Evolutionary conservation across 2,329 filamentous ascomycete genomes (phyloP).

Genomic region (Pseudogymnoascus sp.): DNA sequence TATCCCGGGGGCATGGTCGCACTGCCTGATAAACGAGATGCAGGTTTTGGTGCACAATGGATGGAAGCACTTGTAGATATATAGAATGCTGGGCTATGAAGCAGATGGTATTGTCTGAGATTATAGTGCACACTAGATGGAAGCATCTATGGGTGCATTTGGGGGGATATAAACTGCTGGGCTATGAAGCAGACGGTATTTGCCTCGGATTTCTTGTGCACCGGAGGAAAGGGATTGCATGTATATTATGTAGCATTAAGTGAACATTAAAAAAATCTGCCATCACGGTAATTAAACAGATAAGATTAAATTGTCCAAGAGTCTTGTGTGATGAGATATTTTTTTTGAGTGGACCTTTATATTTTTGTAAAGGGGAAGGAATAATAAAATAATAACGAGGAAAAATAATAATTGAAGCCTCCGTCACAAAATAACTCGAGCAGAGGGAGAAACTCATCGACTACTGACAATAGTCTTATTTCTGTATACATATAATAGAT

Average conservation of each 20-base stretch:
- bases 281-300: not conserved
- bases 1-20: conserved; percentile 37
- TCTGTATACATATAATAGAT: not conserved
- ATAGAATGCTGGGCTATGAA: not conserved
- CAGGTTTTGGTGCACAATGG: conserved; percentile 49
- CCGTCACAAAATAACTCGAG: not conserved
- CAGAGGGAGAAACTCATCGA: too few species aligned
- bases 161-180: not conserved
- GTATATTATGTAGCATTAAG: not conserved
- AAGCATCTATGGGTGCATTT: conserved; percentile 30
- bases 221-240: conserved; percentile 30
- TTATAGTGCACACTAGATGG: not conserved
- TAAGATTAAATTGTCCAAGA: not conserved
- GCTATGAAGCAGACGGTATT: not conserved
- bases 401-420: not conserved
- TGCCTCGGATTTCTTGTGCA: conserved; percentile 1
- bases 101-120: not conserved
- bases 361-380: not conserved
- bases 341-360: not conserved
- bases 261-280: not conserved
- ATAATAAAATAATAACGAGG: not conserved
- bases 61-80: conserved; percentile 39
- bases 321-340: not conserved
- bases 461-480: not conserved
- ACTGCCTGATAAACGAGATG: conserved; percentile 54